These are phyloP conservation scores for Moesziomyces sp. DNA, from an alignment of 1,284 basidiomycete species.

Conservation along the genomic window DNA sequence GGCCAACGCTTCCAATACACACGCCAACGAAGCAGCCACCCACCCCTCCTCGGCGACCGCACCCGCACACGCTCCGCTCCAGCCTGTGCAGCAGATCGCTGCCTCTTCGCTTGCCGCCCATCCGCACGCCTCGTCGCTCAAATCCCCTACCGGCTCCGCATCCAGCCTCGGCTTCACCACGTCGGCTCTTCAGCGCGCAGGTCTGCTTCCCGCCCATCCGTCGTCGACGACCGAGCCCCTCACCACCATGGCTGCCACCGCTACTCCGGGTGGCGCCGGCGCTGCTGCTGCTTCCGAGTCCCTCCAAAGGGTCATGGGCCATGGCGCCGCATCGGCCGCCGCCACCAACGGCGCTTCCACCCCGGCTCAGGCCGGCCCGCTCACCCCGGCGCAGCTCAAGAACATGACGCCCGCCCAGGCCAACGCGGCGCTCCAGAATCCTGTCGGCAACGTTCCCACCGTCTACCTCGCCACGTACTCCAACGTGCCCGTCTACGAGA, in stretches of 20 bases:
- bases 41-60: background rate
- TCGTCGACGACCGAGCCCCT: background rate
- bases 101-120: conserved; percentile 22
- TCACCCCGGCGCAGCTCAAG: conserved; percentile 45
- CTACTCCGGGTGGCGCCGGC: conserved; percentile 9
- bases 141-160: conserved; percentile 13
- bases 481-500: conserved; percentile 70
- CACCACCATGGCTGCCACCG: conserved; percentile 9
- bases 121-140: conserved; percentile 11
- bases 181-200: conserved; percentile 38
- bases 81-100: conserved; percentile 42
- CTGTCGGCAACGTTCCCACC: conserved; percentile 47
- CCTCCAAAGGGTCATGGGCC: conserved; percentile 43
- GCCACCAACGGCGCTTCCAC: conserved; percentile 32
- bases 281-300: conserved; percentile 39
- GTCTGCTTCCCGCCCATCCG: conserved; percentile 20
- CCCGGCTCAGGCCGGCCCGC: conserved; percentile 23
- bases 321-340: conserved; percentile 18
- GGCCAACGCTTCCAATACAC: background rate
- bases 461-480: conserved; percentile 69
- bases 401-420: conserved; percentile 50
- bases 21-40: background rate
- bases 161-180: conserved; percentile 30
- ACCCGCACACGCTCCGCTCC: background rate
- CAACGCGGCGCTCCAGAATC: conserved; percentile 47